Percentiles rank a stretch among this genome's conserved stretches.
Evolutionary conservation across 2,329 filamentous ascomycete species (phyloP).

Genomic region (Nothophoma quercina): DNA sequence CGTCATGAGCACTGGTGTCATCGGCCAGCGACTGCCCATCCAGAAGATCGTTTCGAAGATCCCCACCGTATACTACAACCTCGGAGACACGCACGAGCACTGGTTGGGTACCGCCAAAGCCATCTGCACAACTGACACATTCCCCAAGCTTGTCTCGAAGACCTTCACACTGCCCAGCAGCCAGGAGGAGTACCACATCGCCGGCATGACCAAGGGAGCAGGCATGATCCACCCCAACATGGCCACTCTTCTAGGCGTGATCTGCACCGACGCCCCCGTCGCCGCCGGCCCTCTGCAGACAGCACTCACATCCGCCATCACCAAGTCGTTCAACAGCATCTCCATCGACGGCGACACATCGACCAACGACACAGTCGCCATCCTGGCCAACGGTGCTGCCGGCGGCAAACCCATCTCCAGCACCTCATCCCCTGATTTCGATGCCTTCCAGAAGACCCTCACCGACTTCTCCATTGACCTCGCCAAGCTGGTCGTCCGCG

Average conservation of each 20-base stretch:
- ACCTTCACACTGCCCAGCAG: slow-evolving; percentile 86
- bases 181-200: slow-evolving; percentile 80
- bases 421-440: slow-evolving; percentile 67
- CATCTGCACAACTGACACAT: slow-evolving; percentile 98
- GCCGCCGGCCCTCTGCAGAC: slow-evolving; percentile 70
- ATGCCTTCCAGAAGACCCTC: slow-evolving; percentile 74
- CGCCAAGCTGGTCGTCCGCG: slow-evolving; percentile 90
- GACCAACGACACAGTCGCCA: slow-evolving; percentile 93
- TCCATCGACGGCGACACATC: slow-evolving; percentile 97
- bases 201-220: slow-evolving; percentile 96
- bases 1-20: slow-evolving; percentile 98
- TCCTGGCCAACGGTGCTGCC: slow-evolving; percentile 94
- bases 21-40: slow-evolving; percentile 92
- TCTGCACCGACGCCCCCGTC: slow-evolving; percentile 90
- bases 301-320: slow-evolving; percentile 76
- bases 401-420: slow-evolving; percentile 71
- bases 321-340: slow-evolving; percentile 93
- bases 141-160: slow-evolving; percentile 90
- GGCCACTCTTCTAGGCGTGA: slow-evolving; percentile 90
- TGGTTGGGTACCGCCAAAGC: slow-evolving; percentile 88
- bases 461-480: slow-evolving; percentile 82
- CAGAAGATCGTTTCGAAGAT: slow-evolving; percentile 87
- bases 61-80: slow-evolving; percentile 73
- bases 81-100: slow-evolving; percentile 79
- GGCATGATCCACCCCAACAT: slow-evolving; percentile 99